These are phyloP conservation scores for Heliamphora exappendiculata DNA, from an alignment of 148 eudicot genomes.

Conservation along the genomic window DNA sequence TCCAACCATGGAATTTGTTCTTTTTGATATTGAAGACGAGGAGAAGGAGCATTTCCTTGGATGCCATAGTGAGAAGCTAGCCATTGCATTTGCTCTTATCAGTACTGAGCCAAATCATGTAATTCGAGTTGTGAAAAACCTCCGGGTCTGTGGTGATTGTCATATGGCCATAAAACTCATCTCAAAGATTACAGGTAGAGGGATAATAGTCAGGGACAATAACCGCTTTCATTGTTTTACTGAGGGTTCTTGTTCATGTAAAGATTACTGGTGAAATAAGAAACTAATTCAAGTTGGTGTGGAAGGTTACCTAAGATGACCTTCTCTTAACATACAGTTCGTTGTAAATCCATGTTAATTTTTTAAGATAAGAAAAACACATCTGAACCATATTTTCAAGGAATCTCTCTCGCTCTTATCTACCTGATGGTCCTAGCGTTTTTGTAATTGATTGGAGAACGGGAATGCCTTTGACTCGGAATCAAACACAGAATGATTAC, in stretches of 20 bases:
- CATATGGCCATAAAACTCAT: constrained; percentile 10
- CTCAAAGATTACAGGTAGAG: constrained; percentile 7
- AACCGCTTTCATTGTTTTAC: constrained; percentile 1
- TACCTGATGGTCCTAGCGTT: not conserved
- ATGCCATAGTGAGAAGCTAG: constrained; percentile 12
- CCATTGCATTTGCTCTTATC: constrained; percentile 7
- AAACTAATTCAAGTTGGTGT: not conserved
- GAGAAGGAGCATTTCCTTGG: constrained; percentile 14
- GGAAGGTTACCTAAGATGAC: not conserved
- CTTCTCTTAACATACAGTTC: not conserved
- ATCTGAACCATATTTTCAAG: not conserved
- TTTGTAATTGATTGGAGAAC: not conserved
- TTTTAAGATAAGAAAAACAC: not conserved
- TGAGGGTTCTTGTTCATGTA: constrained; percentile 9
- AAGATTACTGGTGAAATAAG: constrained; percentile 7
- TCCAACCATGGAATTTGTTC: constrained; percentile 4
- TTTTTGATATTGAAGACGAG: constrained; percentile 14
- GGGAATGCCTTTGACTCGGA: constrained; percentile 62
- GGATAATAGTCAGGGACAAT: constrained; percentile 10
- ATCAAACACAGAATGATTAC: constrained; percentile 58
- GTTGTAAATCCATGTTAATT: not conserved
- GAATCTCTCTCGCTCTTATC: not conserved
- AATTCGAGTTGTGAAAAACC: constrained; percentile 12
- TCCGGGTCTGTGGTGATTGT: constrained; percentile 12
- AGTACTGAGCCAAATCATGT: constrained; percentile 1